phyloP scores from a whole-genome alignment of 352 stramenopile genomes.

The Saprolegnia parasitica region DNA sequence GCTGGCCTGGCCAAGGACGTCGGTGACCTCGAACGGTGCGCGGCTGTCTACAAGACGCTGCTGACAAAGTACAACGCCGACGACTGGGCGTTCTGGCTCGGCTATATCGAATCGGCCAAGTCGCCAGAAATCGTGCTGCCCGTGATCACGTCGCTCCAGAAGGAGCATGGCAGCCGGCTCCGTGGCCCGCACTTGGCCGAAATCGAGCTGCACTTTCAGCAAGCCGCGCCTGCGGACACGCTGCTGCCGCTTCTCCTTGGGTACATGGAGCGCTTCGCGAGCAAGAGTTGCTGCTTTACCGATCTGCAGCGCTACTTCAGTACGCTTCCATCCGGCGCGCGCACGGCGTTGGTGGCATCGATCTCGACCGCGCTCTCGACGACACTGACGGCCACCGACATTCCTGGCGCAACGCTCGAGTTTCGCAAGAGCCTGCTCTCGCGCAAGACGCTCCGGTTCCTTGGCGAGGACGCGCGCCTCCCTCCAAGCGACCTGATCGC shows the following conservation, averaged over 20 bases:
- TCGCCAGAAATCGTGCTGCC: constrained; percentile 33
- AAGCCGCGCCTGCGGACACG: constrained; percentile 17
- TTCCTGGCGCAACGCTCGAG: background rate
- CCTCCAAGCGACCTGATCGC: constrained; percentile 36
- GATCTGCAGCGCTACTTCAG: constrained; percentile 76
- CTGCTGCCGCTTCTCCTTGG: constrained; percentile 46
- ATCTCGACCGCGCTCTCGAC: background rate
- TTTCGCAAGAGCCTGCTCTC: constrained; percentile 50
- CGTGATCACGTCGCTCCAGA: constrained; percentile 44
- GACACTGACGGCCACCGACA: background rate
- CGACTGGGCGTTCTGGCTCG: constrained; percentile 76
- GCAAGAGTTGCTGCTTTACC: constrained; percentile 82
- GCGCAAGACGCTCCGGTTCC: constrained; percentile 67
- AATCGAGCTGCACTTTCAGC: constrained; percentile 49
- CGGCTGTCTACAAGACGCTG: constrained; percentile 49
- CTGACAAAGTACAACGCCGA: constrained; percentile 70
- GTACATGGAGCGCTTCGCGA: constrained; percentile 67
- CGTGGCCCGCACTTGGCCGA: constrained; percentile 63
- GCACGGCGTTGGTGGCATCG: background rate
- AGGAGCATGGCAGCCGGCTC: constrained; percentile 46
- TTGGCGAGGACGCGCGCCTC: constrained; percentile 36
- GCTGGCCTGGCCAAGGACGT: constrained; percentile 53
- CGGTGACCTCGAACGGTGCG: constrained; percentile 47
- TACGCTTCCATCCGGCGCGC: constrained; percentile 31
- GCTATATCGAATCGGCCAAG: constrained; percentile 49